Conservation (phyloP, 108 stramenopile genomes). For the Skeletonema potamos region DNA sequence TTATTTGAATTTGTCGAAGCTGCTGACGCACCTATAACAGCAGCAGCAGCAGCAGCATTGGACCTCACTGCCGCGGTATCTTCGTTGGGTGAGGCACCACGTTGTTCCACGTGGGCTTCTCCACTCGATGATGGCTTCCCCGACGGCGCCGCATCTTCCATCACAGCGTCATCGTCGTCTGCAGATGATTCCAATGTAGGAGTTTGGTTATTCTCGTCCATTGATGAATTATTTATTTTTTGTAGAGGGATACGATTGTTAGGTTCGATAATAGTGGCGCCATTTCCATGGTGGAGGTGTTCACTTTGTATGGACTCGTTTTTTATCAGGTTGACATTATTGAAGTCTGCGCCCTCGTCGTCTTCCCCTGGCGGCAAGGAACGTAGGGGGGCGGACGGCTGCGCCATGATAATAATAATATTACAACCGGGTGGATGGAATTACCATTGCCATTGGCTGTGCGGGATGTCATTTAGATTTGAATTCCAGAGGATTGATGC, state of each 20-base stretch:
- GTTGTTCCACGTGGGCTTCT: not conserved
- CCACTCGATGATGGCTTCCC: not conserved
- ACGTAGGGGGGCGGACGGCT: not conserved
- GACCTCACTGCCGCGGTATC: not conserved
- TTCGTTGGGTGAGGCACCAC: too few species aligned
- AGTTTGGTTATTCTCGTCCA: not conserved
- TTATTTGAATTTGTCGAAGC: not conserved
- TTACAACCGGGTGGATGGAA: not conserved
- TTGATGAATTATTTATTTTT: not conserved
- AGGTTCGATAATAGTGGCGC: not conserved
- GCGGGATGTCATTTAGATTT: not conserved
- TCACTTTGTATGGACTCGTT: not conserved
- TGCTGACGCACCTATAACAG: not conserved
- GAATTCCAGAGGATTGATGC: not conserved
- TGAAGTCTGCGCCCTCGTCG: conserved; percentile 4
- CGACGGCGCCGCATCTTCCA: not conserved
- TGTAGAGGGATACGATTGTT: not conserved
- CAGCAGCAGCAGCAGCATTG: not conserved
- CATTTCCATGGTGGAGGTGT: not conserved
- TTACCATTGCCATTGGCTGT: not conserved
- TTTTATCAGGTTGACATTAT: conserved; percentile 2
- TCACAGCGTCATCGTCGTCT: not conserved
- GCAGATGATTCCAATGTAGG: not conserved
- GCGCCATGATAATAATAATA: not conserved
- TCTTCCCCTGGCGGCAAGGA: conserved; percentile 13